A percentile compares a stretch with the other conserved stretches of the same genome.
phyloP scores from a whole-genome alignment of 2,329 filamentous ascomycete genomes.

The Alternaria sp. region DNA sequence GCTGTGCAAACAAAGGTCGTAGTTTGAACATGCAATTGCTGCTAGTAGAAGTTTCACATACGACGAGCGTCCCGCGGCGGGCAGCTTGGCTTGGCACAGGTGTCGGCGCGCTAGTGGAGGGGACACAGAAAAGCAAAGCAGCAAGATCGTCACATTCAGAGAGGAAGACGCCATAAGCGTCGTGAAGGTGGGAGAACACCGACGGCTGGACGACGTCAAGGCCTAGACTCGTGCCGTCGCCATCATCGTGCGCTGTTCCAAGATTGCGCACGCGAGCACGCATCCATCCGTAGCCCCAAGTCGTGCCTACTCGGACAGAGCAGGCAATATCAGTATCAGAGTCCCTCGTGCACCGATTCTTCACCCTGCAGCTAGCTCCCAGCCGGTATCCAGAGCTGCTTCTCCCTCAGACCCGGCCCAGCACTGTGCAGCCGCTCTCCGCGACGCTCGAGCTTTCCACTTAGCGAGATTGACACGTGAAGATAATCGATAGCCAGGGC shows the following conservation, averaged over 20 bases:
- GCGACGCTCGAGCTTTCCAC: slow-evolving; percentile 13
- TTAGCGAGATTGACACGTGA: slow-evolving; percentile 44
- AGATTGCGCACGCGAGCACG: slow-evolving; percentile 47
- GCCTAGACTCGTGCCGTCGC: slow-evolving; percentile 9
- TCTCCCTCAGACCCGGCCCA: slow-evolving; percentile 3
- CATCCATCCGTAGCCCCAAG: slow-evolving; percentile 37
- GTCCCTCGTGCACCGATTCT: slow-evolving; percentile 17
- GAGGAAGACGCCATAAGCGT: not conserved
- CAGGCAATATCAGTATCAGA: slow-evolving; percentile 11
- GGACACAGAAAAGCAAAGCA: slow-evolving; percentile 8
- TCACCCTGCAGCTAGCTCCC: slow-evolving; percentile 9
- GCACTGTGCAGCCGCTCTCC: slow-evolving; percentile 11
- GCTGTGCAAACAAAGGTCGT: slow-evolving; percentile 10
- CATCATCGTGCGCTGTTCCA: slow-evolving; percentile 19
- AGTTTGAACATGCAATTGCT: slow-evolving; percentile 30
- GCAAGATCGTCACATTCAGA: not conserved
- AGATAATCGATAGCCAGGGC: slow-evolving; percentile 32
- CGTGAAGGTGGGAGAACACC: not conserved
- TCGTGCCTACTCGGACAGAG: slow-evolving; percentile 39
- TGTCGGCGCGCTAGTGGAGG: slow-evolving; percentile 17
- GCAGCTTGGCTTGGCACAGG: slow-evolving; percentile 22
- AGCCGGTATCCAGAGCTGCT: slow-evolving; percentile 2
- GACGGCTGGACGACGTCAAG: slow-evolving; percentile 9
- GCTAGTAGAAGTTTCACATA: slow-evolving; percentile 19
- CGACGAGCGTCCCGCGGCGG: slow-evolving; percentile 16